phyloP scores from a whole-genome alignment of 495 filamentous ascomycete genomes.

The Aspergillus egyptiacus region DNA sequence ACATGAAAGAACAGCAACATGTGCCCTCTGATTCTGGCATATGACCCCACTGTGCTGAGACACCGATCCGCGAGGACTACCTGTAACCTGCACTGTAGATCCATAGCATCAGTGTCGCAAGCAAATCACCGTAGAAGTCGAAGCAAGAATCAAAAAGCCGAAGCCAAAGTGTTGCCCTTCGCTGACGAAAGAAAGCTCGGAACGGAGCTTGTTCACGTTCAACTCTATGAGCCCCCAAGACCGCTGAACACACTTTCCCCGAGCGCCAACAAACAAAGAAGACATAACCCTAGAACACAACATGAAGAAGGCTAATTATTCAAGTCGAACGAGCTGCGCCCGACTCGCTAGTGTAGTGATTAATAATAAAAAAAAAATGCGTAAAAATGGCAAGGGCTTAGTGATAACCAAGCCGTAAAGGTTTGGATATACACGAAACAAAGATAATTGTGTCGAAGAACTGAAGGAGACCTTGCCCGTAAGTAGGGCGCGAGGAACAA shows the following conservation, averaged over 20 bases:
- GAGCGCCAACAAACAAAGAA: slow-evolving; percentile 39
- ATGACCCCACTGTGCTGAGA: not conserved
- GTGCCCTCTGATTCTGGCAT: not conserved
- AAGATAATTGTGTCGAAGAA: slow-evolving; percentile 4
- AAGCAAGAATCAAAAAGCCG: not conserved
- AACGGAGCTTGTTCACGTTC: slow-evolving; percentile 15
- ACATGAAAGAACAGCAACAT: slow-evolving; percentile 18
- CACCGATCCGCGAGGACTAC: not conserved
- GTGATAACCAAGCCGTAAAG: slow-evolving; percentile 11
- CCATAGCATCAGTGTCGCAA: not conserved
- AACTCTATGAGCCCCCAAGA: slow-evolving; percentile 37
- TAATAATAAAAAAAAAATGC: slow-evolving; percentile 17
- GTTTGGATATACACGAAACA: slow-evolving; percentile 15
- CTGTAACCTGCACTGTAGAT: slow-evolving; percentile 5
- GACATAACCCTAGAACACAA: slow-evolving; percentile 31
- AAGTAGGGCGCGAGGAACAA: not conserved
- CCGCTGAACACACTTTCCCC: slow-evolving; percentile 36
- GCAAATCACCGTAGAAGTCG: not conserved
- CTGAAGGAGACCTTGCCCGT: too few species aligned
- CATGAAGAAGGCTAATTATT: slow-evolving; percentile 37
- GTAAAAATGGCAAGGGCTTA: slow-evolving; percentile 10
- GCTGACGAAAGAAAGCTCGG: slow-evolving; percentile 24
- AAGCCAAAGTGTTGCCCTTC: slow-evolving; percentile 6
- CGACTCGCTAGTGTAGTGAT: slow-evolving; percentile 19
- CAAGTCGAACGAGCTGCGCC: slow-evolving; percentile 32